These are phyloP conservation scores for Papiliotrema laurentii DNA, from an alignment of 1,284 basidiomycete genomes.

Conservation along the genomic window DNA sequence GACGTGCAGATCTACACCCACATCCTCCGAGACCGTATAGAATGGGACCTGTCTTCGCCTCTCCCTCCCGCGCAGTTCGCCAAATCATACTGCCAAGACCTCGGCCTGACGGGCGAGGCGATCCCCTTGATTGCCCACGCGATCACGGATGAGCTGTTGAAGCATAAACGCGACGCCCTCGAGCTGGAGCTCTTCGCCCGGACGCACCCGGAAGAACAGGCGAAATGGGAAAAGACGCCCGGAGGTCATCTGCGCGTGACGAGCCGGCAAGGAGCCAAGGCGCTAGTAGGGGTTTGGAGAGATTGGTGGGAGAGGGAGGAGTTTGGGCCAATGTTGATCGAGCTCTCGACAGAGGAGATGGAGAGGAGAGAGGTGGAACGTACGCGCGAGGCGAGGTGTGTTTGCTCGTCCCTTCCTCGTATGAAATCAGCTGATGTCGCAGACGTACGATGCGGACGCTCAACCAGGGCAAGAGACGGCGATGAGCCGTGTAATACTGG, in stretches of 20 bases:
- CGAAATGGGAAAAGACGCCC: conserved; percentile 62
- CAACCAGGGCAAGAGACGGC: no score
- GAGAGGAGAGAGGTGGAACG: conserved; percentile 81
- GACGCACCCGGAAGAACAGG: conserved; percentile 51
- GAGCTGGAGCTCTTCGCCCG: conserved; percentile 82
- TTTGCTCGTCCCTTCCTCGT: no score
- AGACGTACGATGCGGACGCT: no score
- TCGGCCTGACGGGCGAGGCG: conserved; percentile 84
- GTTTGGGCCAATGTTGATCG: conserved; percentile 84
- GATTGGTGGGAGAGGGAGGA: conserved; percentile 92
- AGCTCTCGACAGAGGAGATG: conserved; percentile 82
- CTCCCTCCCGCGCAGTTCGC: conserved; percentile 88
- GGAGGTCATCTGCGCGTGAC: conserved; percentile 57
- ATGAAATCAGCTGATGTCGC: no score
- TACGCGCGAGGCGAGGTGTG: conserved; percentile 60
- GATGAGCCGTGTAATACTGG: no score
- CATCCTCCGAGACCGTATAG: conserved; percentile 89
- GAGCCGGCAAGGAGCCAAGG: conserved; percentile 60
- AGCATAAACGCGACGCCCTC: conserved; percentile 89
- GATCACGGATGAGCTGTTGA: conserved; percentile 87
- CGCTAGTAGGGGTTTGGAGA: conserved; percentile 84
- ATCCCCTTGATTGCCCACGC: conserved; percentile 85
- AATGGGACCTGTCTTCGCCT: conserved; percentile 93
- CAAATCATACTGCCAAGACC: conserved; percentile 71
- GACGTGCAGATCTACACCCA: conserved; percentile 94